These are phyloP conservation scores for Kluyveromyces dobzhanskii DNA, from an alignment of 805 yeast genomes.

Conservation along the genomic window DNA sequence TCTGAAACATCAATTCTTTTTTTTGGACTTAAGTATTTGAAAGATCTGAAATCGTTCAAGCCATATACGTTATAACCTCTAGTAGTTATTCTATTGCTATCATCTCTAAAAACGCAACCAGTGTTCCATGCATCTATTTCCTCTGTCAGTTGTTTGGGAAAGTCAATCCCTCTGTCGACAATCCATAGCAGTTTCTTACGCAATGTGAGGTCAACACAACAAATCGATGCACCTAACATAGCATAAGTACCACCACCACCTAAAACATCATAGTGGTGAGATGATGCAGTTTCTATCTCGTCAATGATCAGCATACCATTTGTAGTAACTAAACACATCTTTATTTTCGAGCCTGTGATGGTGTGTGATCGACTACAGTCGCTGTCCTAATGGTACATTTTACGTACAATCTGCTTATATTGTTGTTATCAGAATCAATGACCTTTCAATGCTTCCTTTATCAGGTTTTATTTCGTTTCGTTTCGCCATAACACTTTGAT, in stretches of 20 bases:
- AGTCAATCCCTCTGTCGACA: constrained; percentile 74
- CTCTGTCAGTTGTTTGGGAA: constrained; percentile 41
- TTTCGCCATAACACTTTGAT: too few species aligned
- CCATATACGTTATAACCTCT: constrained; percentile 75
- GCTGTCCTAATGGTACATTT: too few species aligned
- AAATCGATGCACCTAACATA: constrained; percentile 61
- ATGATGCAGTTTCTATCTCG: constrained; percentile 48
- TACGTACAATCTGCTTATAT: too few species aligned
- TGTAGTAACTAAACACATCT: constrained; percentile 41
- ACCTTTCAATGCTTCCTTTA: too few species aligned
- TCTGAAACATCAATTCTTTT: constrained; percentile 51
- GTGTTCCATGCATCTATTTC: constrained; percentile 54
- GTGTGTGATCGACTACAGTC: too few species aligned
- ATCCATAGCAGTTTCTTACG: constrained; percentile 47
- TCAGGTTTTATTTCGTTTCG: too few species aligned
- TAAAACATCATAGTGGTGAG: constrained; percentile 41
- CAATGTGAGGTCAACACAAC: constrained; percentile 33
- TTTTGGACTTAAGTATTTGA: constrained; percentile 57
- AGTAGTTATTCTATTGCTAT: constrained; percentile 52
- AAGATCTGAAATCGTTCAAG: constrained; percentile 49
- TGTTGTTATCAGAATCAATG: too few species aligned
- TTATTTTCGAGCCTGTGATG: too few species aligned
- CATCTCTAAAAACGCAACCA: constrained; percentile 47
- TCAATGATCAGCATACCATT: constrained; percentile 89
- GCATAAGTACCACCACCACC: constrained; percentile 93